phyloP scores from a whole-genome alignment of 1,284 basidiomycete species.

The Moesziomyces globuligerus region DNA sequence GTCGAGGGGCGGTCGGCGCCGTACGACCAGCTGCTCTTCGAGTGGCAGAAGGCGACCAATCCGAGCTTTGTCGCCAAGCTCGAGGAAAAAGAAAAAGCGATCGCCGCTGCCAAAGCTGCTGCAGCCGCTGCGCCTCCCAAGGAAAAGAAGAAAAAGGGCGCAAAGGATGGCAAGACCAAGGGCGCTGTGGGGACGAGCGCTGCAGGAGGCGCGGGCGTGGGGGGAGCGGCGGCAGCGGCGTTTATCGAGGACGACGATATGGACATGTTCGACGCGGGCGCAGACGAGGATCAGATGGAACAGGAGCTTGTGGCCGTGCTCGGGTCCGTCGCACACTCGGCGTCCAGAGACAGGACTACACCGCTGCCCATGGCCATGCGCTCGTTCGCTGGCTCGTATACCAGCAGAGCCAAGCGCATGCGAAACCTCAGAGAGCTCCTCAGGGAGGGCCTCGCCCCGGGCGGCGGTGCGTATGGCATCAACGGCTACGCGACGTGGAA shows the following conservation, averaged over 20 bases:
- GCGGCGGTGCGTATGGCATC: slow-evolving; percentile 41
- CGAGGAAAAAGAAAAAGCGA: slow-evolving; percentile 72
- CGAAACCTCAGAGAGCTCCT: slow-evolving; percentile 55
- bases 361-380: slow-evolving; percentile 56
- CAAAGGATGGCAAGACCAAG: slow-evolving; percentile 32
- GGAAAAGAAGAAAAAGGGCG: slow-evolving; percentile 60
- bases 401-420: slow-evolving; percentile 53
- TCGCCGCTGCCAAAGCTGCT: slow-evolving; percentile 57
- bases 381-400: slow-evolving; percentile 55
- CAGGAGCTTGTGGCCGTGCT: slow-evolving; percentile 47
- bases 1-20: slow-evolving; percentile 84
- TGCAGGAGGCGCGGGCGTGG: slow-evolving; percentile 8
- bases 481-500: slow-evolving; percentile 45
- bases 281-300: slow-evolving; percentile 60
- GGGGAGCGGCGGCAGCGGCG: slow-evolving; percentile 8
- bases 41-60: slow-evolving; percentile 92
- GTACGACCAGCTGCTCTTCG: slow-evolving; percentile 82
- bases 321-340: slow-evolving; percentile 48
- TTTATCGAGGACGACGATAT: slow-evolving; percentile 52
- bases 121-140: slow-evolving; percentile 47
- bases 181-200: neutral
- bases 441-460: slow-evolving; percentile 49
- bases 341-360: slow-evolving; percentile 49
- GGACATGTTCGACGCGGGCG: slow-evolving; percentile 57
- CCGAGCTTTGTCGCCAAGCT: slow-evolving; percentile 90